A percentile compares a stretch with the other conserved stretches of the same genome.
Evolutionary conservation across 106 monocot genomes (phyloP).

Genomic region (Allium fistulosum): DNA sequence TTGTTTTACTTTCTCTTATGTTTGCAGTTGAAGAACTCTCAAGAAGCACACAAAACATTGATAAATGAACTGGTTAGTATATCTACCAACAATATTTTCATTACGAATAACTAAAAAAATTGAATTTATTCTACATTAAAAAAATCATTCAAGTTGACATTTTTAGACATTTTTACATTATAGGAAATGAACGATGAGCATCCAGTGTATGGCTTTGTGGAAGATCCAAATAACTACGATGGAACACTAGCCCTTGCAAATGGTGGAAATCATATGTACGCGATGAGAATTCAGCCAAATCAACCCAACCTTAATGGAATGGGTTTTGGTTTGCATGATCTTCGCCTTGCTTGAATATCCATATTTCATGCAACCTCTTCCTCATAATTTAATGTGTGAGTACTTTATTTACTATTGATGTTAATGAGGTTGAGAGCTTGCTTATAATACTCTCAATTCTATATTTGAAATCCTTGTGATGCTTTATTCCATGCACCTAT

Average conservation of each 20-base stretch:
- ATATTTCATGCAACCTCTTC: not conserved
- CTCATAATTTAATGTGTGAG: too few relatives aligned
- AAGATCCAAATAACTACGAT: conserved; percentile 34
- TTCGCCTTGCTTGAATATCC: conserved; percentile 47
- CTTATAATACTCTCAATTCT: too few relatives aligned
- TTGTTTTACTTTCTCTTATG: not conserved
- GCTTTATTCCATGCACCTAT: too few relatives aligned
- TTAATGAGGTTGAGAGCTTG: too few relatives aligned
- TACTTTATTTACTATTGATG: too few relatives aligned
- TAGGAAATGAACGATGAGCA: conserved; percentile 42
- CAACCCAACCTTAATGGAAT: conserved; percentile 75
- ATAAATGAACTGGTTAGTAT: conserved; percentile 38
- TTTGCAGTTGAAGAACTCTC: conserved; percentile 56
- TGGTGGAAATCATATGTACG: conserved; percentile 38
- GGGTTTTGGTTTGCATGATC: conserved; percentile 57
- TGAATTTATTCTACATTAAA: too few relatives aligned
- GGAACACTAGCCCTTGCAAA: conserved; percentile 29
- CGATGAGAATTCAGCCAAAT: conserved; percentile 57
- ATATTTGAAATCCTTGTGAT: too few relatives aligned
- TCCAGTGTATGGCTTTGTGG: conserved; percentile 41
- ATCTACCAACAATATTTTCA: too few relatives aligned
- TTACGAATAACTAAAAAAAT: too few relatives aligned
- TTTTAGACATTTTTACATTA: not conserved
- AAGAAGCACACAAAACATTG: conserved; percentile 44
- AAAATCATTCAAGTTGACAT: too few relatives aligned